Conservation (phyloP, 2,329 filamentous ascomycete genomes). For the Aaosphaeria arxii region DNA sequence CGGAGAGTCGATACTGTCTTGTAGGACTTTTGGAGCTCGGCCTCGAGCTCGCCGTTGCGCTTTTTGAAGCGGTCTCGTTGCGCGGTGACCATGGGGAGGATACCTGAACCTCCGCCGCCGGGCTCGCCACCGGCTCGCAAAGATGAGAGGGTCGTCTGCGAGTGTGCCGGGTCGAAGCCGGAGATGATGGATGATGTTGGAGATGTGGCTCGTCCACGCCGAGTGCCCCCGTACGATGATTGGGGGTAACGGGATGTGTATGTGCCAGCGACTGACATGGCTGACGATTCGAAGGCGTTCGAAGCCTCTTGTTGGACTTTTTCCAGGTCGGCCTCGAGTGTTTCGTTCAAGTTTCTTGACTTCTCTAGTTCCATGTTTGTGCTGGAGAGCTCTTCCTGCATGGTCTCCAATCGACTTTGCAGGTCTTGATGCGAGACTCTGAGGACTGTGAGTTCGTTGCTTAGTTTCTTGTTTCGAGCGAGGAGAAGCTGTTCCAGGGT, state of each 20-base stretch:
- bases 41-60: slow-evolving; percentile 85
- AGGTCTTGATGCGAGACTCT: slow-evolving; percentile 93
- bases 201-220: slow-evolving; percentile 66
- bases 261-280: slow-evolving; percentile 89
- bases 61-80: slow-evolving; percentile 98
- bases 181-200: slow-evolving; percentile 98
- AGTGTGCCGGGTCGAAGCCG: slow-evolving; percentile 64
- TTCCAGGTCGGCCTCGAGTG: slow-evolving; percentile 87
- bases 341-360: slow-evolving; percentile 78
- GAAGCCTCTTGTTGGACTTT: slow-evolving; percentile 81
- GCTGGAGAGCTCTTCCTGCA: slow-evolving; percentile 79
- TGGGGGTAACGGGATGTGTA: slow-evolving; percentile 78
- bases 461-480: slow-evolving; percentile 92
- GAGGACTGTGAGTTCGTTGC: slow-evolving; percentile 87
- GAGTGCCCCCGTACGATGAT: slow-evolving; percentile 50
- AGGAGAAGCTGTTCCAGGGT: slow-evolving; percentile 88
- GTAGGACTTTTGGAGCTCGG: slow-evolving; percentile 82
- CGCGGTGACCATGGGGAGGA: slow-evolving; percentile 96
- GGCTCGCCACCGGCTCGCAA: slow-evolving; percentile 66
- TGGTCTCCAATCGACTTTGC: slow-evolving; percentile 70
- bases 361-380: slow-evolving; percentile 86
- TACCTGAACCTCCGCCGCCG: slow-evolving; percentile 75
- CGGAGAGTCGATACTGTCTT: slow-evolving; percentile 78
- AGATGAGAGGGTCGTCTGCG: slow-evolving; percentile 50
- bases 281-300: slow-evolving; percentile 77